Evolutionary conservation across 78 protist species (phyloP), one percentile per base, ranked within the genome.

Genomic region (Cavenderia fasciculata): DNA sequence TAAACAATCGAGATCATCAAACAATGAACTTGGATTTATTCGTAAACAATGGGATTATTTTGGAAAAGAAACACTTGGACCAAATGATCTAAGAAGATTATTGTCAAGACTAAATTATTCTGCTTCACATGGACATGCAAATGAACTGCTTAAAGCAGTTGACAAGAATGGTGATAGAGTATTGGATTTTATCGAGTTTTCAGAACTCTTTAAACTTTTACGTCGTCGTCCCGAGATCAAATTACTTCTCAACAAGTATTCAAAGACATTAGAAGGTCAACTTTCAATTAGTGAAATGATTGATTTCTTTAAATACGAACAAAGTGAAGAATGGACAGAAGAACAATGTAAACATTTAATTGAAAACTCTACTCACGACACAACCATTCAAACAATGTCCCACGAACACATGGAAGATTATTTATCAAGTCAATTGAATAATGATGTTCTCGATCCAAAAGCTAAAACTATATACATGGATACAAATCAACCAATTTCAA

Each of bases 401-500:
- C 47, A 68, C 52, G 90, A 82, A 21, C 72, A 82, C 11, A 43
- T 82, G 21, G 90, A 82, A n/a, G 57, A 56, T 5, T 82, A 54
- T 44, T 4, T 82, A 0, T 6, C 31, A 8, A 34, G 78, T 68
- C 71, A 82, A 21, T 18, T 19, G 2, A 82, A 82, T 56, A 34
- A 8, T 21, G 72, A 49, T 0, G 36, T n/a, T n/a, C n/a, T 19
- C 1, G 11, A 54, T 16, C 78, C 90, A 51, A 21, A 19, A 0
- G n/a, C 47, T 11, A 40, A 43, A 12, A n/a, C n/a, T n/a, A n/a
- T n/a, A n/a, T n/a, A n/a, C n/a, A n/a, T 68, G 56, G 95, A 93
- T 68, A 95, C 94, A 75, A 41, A 34, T 3, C 77, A 49, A 66
- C 98, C 98, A 25, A 61, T 97, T 11, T 2, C 75, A 0, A 56